Conservation (phyloP, 768 basidiomycete species). For the Cubamyces lactineus region DNA sequence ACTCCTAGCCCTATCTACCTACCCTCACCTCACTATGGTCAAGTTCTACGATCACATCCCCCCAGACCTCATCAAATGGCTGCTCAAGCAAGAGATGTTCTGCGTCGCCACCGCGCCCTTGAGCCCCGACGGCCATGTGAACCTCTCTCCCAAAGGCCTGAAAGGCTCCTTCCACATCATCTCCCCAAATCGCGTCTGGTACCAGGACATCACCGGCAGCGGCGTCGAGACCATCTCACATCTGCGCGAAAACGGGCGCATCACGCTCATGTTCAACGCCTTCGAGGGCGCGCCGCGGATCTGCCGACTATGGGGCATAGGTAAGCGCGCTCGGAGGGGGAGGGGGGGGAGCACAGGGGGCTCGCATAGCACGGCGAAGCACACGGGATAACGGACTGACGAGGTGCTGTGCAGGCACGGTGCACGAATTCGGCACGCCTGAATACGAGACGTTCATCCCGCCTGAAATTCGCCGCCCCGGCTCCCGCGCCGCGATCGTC, state of each 20-base stretch:
- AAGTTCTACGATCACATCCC: slow-evolving; percentile 62
- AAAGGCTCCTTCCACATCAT: slow-evolving; percentile 63
- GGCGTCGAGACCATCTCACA: slow-evolving; percentile 67
- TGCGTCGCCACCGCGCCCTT: slow-evolving; percentile 75
- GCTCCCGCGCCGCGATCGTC: slow-evolving; percentile 63
- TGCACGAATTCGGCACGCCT: slow-evolving; percentile 63
- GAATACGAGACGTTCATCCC: slow-evolving; percentile 61
- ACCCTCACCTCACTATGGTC: slow-evolving; percentile 46
- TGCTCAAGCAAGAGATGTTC: slow-evolving; percentile 64
- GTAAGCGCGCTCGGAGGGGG: too few species aligned
- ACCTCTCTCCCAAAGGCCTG: slow-evolving; percentile 68
- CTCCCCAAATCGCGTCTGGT: slow-evolving; percentile 65
- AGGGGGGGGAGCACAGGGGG: too few species aligned
- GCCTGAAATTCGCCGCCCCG: slow-evolving; percentile 48
- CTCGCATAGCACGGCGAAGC: background rate
- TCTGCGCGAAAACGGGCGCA: slow-evolving; percentile 62
- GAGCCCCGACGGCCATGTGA: slow-evolving; percentile 58
- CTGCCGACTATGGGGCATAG: slow-evolving; percentile 59
- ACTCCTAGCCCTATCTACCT: too few species aligned
- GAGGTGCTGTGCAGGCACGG: slow-evolving; percentile 47
- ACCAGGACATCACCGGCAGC: slow-evolving; percentile 73
- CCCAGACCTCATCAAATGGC: slow-evolving; percentile 55
- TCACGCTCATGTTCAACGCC: slow-evolving; percentile 64
- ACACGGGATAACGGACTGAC: too few species aligned
- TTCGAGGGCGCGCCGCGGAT: slow-evolving; percentile 66